phyloP scores from a whole-genome alignment of 352 stramenopile species.

The Aphanomyces euteiches region DNA sequence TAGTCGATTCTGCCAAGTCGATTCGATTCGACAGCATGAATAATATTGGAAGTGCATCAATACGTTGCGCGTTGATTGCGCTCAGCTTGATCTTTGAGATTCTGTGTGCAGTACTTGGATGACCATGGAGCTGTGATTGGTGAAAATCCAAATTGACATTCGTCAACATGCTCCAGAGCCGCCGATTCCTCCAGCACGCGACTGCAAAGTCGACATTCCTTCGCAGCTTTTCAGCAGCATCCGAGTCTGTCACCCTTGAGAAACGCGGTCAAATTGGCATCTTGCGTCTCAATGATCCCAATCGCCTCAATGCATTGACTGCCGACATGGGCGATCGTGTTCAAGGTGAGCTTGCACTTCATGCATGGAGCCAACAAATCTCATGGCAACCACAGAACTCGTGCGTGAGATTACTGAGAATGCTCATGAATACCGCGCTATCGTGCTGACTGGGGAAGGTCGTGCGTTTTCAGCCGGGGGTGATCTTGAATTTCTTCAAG shows the following conservation, averaged over 20 bases:
- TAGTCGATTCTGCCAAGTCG: too few relatives aligned
- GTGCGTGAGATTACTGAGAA: conserved; percentile 51
- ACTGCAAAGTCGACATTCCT: too few relatives aligned
- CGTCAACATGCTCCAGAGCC: background rate
- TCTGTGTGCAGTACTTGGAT: background rate
- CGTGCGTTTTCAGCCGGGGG: conserved; percentile 85
- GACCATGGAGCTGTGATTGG: conserved; percentile 4
- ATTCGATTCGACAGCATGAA: too few relatives aligned
- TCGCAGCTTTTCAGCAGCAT: background rate
- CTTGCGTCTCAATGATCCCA: conserved; percentile 67
- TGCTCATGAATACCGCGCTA: conserved; percentile 51
- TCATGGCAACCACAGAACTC: conserved; percentile 37
- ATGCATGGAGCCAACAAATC: conserved; percentile 31
- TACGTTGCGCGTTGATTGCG: background rate
- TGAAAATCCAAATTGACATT: background rate
- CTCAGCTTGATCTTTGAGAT: background rate
- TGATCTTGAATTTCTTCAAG: conserved; percentile 77
- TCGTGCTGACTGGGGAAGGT: conserved; percentile 71
- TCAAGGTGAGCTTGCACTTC: conserved; percentile 37
- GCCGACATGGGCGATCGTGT: conserved; percentile 69
- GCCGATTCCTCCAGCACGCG: background rate
- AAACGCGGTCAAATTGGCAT: conserved; percentile 46
- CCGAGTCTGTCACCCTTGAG: conserved; percentile 44
- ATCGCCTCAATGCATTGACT: conserved; percentile 86
- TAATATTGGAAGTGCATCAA: too few relatives aligned